Evolutionary conservation across 768 basidiomycete species (phyloP).

Genomic region (Gloeophyllum trabeum): DNA sequence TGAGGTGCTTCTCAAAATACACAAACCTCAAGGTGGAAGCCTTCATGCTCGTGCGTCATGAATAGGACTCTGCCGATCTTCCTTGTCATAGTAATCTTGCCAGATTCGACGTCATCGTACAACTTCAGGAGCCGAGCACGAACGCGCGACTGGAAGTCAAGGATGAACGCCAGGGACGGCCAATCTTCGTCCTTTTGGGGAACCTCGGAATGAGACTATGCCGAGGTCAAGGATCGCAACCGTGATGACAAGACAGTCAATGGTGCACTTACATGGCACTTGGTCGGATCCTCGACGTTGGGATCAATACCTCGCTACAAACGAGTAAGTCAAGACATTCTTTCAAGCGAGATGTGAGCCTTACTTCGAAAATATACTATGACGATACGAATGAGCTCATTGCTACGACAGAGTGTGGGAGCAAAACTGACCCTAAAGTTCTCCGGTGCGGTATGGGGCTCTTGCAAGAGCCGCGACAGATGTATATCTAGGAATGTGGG

Average conservation of each 20-base stretch:
- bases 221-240: too few species aligned
- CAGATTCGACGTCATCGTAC: conserved; percentile 60
- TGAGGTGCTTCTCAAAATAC: not conserved
- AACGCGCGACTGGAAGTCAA: conserved; percentile 70
- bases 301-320: conserved; percentile 90
- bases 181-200: conserved; percentile 75
- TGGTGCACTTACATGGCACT: conserved; percentile 71
- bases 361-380: conserved; percentile 69
- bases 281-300: conserved; percentile 78
- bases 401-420: conserved; percentile 2
- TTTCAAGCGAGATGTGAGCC: not conserved
- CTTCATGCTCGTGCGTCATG: conserved; percentile 91
- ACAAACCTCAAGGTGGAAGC: conserved; percentile 67
- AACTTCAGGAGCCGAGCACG: conserved; percentile 59
- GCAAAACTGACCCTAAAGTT: conserved; percentile 50
- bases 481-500: conserved; percentile 90
- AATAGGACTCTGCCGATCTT: conserved; percentile 71
- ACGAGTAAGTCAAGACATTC: conserved; percentile 10
- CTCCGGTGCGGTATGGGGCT: conserved; percentile 78
- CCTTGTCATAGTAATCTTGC: conserved; percentile 38
- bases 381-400: not conserved
- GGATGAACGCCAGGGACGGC: conserved; percentile 63
- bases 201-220: conserved; percentile 86
- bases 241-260: not conserved
- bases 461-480: conserved; percentile 59